Base-by-base conservation (phyloP, 2,329 filamentous ascomycete genomes). In the Fusarium sulawesiense region DNA sequence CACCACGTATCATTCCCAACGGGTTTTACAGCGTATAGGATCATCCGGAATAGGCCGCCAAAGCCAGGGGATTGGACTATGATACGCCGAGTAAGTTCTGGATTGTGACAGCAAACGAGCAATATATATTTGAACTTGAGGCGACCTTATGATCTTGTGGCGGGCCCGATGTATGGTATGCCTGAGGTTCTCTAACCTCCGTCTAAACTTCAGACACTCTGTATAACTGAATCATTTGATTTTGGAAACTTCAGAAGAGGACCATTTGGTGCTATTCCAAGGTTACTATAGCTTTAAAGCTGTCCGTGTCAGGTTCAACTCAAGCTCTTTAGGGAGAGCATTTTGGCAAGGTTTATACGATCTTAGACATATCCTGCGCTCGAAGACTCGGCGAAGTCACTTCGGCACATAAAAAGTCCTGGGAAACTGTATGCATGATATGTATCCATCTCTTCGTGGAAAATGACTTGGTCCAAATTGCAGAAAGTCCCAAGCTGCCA, bases 1-100 rank as follows among this genome's bases (percentile, higher is more conserved):
- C 18, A 37, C 34, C 34, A n/a, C 18, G 10, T 37, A 12, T 37
- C 18, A 11, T 7, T 37, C 10, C 16, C 4, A 11, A 37, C 6
- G 34, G 18, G 18, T 4, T 37, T 37, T 37, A 0, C 34, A n/a
- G 34, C 34, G 18, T 12, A 6, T 4, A 2, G 5, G 3, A 37
- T 12, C 6, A n/a, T 7, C 10, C 18, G 3, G 7, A 37, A n/a
- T 6, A 37, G 34, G 10, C 6, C 18, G 10, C 18, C 34, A n/a
- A 37, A 11, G 16, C 5, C 34, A n/a, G 10, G 2, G 0, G 6
- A n/a, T 2, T 9, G n/a, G 34, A 11, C 3, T 9, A n/a, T 37
- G 9, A 10, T 9, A 37, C 1, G 9, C 9, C 5, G 9, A 4
- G 10, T n/a, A 37, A 18, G 16, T 18, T 9, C 16, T 37, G 16